These are phyloP conservation scores for Russula emetica DNA, from an alignment of 768 basidiomycete species.

Conservation along the genomic window DNA sequence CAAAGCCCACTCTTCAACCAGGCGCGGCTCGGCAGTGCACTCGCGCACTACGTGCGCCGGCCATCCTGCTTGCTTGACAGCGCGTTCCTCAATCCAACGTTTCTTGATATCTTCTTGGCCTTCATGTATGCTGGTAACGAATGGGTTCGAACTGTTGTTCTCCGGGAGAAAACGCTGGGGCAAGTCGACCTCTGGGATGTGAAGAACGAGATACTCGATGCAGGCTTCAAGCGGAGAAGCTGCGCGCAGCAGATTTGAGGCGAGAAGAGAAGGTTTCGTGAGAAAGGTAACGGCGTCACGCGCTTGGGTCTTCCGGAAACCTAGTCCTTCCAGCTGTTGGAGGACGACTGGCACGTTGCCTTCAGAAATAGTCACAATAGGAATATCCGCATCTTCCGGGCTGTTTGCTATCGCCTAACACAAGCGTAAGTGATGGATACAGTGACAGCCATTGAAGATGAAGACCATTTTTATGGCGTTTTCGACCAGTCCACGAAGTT, in stretches of 20 bases:
- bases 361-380: constrained; percentile 38
- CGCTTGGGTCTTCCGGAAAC: constrained; percentile 57
- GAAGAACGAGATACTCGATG: constrained; percentile 79
- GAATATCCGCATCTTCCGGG: constrained; percentile 43
- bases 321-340: constrained; percentile 56
- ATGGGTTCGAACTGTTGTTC: constrained; percentile 63
- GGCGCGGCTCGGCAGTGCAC: constrained; percentile 38
- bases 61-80: constrained; percentile 80
- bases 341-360: constrained; percentile 44
- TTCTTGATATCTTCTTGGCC: constrained; percentile 60
- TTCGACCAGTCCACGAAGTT: constrained; percentile 76
- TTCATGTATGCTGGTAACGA: constrained; percentile 60
- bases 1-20: constrained; percentile 48
- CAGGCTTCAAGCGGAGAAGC: constrained; percentile 68
- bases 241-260: constrained; percentile 55
- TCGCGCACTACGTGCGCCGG: constrained; percentile 66
- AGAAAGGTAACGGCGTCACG: constrained; percentile 54
- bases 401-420: constrained; percentile 49
- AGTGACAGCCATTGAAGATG: not conserved
- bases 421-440: constrained; percentile 17
- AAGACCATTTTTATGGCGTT: constrained; percentile 69
- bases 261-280: constrained; percentile 52
- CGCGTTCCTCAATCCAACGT: constrained; percentile 78
- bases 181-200: constrained; percentile 83
- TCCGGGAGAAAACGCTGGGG: constrained; percentile 65